phyloP scores from a whole-genome alignment of 441 rosid genomes.

The Arabidopsis lyrata region DNA sequence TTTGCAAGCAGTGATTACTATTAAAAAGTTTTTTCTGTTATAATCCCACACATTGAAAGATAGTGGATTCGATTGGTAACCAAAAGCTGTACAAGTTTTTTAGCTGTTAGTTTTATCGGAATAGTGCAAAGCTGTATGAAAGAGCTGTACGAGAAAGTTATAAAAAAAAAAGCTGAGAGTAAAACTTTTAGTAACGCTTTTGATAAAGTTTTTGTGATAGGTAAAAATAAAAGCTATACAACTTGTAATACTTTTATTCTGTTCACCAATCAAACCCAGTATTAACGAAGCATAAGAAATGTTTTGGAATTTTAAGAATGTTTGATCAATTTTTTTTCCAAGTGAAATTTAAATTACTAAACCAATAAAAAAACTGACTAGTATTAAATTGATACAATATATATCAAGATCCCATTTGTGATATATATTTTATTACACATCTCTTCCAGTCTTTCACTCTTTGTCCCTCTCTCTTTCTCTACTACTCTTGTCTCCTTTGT shows the following conservation, averaged over 20 bases:
- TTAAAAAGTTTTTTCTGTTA: not conserved
- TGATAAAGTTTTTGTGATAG: no score
- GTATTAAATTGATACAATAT: constrained; percentile 18
- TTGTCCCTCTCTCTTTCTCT: constrained; percentile 12
- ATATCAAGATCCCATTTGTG: constrained; percentile 25
- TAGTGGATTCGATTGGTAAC: no score
- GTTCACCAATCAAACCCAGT: no score
- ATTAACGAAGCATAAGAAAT: not conserved
- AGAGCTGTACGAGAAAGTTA: no score
- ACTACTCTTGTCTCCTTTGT: constrained; percentile 7
- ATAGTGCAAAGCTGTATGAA: no score
- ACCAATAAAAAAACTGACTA: constrained; percentile 3
- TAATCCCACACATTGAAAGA: no score
- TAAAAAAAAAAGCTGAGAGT: no score
- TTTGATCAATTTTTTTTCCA: not conserved
- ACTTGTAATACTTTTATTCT: no score
- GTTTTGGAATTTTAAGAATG: not conserved
- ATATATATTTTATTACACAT: constrained; percentile 41
- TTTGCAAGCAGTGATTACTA: not conserved
- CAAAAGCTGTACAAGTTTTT: no score
- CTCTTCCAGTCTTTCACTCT: constrained; percentile 39
- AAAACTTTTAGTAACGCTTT: no score
- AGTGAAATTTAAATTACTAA: constrained; percentile 5
- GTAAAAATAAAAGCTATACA: no score
- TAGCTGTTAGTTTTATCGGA: no score